Evolutionary conservation across 2,329 filamentous ascomycete genomes (phyloP).

Genomic region (Cordyceps cicadae): DNA sequence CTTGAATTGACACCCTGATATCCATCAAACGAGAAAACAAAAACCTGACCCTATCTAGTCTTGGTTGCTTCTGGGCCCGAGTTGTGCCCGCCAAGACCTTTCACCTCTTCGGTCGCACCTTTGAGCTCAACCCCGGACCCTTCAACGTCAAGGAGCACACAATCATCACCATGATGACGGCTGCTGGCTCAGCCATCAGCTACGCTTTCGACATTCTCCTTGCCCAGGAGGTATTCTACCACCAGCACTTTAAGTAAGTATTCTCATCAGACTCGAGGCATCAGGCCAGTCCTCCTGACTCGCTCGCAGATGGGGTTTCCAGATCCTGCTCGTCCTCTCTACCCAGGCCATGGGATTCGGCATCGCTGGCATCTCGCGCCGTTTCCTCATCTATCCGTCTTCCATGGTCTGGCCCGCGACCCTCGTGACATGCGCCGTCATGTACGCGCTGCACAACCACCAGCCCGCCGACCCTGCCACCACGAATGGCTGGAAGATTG

Average conservation of each 20-base stretch:
- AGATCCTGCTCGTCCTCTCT: constrained; percentile 51
- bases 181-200: constrained; percentile 25
- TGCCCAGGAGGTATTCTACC: constrained; percentile 39
- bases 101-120: constrained; percentile 22
- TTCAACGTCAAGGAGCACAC: constrained; percentile 42
- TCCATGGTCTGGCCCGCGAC: constrained; percentile 58
- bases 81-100: constrained; percentile 24
- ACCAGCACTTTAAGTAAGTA: constrained; percentile 36
- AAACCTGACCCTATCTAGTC: background rate
- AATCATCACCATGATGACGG: constrained; percentile 39
- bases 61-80: constrained; percentile 27
- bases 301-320: constrained; percentile 39
- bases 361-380: constrained; percentile 49
- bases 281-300: background rate
- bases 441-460: constrained; percentile 58
- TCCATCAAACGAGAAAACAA: background rate
- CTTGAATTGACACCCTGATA: background rate
- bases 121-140: constrained; percentile 32
- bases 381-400: constrained; percentile 53
- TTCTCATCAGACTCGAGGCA: background rate
- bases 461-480: constrained; percentile 40
- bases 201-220: constrained; percentile 35
- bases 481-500: constrained; percentile 45
- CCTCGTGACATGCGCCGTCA: constrained; percentile 53
- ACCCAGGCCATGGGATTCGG: constrained; percentile 58